Conservation (phyloP, 2,329 filamentous ascomycete genomes). For the Colletotrichum musae region DNA sequence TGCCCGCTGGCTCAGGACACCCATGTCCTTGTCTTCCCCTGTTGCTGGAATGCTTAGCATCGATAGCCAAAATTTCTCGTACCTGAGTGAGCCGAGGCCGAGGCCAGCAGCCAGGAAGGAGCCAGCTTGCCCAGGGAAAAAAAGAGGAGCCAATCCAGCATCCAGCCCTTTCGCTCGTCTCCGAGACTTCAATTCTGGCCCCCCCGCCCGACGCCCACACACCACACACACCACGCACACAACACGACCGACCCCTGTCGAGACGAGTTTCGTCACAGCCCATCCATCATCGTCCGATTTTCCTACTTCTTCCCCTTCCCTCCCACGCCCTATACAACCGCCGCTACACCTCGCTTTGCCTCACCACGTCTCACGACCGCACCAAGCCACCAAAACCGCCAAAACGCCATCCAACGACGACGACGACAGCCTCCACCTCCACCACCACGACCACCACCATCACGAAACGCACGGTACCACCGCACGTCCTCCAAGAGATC, state of each 20-base stretch:
- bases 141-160: no score
- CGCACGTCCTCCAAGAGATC: conserved; percentile 35
- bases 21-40: conserved; percentile 1
- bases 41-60: conserved; percentile 30
- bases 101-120: neutral
- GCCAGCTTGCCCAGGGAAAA: neutral
- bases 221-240: neutral
- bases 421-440: neutral
- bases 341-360: conserved; percentile 12
- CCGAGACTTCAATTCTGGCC: neutral
- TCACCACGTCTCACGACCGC: conserved; percentile 32
- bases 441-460: neutral
- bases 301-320: neutral
- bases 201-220: neutral
- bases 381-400: conserved; percentile 2
- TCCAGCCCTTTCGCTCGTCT: neutral
- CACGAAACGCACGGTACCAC: conserved; percentile 21
- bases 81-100: neutral
- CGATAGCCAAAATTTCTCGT: conserved; percentile 13
- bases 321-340: conserved; percentile 5
- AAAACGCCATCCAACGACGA: neutral
- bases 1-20: neutral
- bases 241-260: conserved; percentile 23
- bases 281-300: conserved; percentile 40
- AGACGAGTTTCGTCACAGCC: conserved; percentile 40